Conservation (phyloP, 352 stramenopile species). For the Thalassiosira tumida region DNA sequence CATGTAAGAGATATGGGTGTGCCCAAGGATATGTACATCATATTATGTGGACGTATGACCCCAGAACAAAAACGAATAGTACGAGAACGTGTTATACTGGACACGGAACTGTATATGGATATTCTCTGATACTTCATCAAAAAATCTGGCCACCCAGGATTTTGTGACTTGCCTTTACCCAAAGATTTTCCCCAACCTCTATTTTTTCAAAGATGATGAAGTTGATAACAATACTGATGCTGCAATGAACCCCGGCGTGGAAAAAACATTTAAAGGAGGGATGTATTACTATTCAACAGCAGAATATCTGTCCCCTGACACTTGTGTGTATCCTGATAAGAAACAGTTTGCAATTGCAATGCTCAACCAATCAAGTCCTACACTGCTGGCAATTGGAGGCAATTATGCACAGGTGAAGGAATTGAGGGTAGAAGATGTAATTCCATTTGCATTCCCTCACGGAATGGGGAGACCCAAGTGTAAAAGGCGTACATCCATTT, state of each 20-base stretch:
- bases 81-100: slow-evolving; percentile 4
- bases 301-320: slow-evolving; percentile 34
- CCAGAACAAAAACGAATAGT: slow-evolving; percentile 36
- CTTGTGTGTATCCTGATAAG: slow-evolving; percentile 18
- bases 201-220: slow-evolving; percentile 12
- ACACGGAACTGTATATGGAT: slow-evolving; percentile 37
- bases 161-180: neutral
- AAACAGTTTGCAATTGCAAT: slow-evolving; percentile 38
- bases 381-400: slow-evolving; percentile 32
- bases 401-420: slow-evolving; percentile 22
- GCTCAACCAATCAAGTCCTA: slow-evolving; percentile 32
- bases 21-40: slow-evolving; percentile 2
- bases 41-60: slow-evolving; percentile 59
- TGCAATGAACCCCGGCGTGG: slow-evolving; percentile 1
- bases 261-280: slow-evolving; percentile 36
- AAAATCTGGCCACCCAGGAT: slow-evolving; percentile 53
- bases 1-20: slow-evolving; percentile 4
- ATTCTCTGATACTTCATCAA: slow-evolving; percentile 40
- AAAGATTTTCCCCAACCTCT: slow-evolving; percentile 5
- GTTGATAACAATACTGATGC: slow-evolving; percentile 37
- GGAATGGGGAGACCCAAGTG: slow-evolving; percentile 26
- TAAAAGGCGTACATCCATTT: slow-evolving; percentile 12
- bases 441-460: slow-evolving; percentile 44
- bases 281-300: slow-evolving; percentile 54
- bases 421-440: slow-evolving; percentile 20